Conservation (phyloP, 2,329 filamentous ascomycete species). For the Tricladium varicosporioides region DNA sequence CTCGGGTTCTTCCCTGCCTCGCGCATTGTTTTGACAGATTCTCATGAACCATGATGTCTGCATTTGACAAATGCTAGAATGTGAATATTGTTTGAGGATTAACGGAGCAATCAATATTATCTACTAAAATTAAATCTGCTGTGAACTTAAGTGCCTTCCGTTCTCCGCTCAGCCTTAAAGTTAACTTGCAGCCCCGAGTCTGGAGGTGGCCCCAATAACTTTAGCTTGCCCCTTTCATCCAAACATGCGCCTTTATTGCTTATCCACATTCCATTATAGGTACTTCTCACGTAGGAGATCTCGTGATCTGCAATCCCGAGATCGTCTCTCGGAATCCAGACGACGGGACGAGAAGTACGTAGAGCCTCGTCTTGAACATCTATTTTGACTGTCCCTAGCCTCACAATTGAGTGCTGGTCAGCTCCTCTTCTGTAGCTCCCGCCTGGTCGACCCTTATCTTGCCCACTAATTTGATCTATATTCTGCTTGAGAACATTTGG, state of each 20-base stretch:
- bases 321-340: slow-evolving; percentile 91
- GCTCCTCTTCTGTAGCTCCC: not conserved
- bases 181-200: not conserved
- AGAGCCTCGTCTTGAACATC: slow-evolving; percentile 67
- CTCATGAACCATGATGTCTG: too few species aligned
- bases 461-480: not conserved
- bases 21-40: too few species aligned
- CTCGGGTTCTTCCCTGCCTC: too few species aligned
- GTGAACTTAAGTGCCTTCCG: too few species aligned
- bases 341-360: slow-evolving; percentile 55
- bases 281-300: slow-evolving; percentile 58
- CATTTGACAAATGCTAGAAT: too few species aligned
- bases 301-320: slow-evolving; percentile 88
- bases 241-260: slow-evolving; percentile 87
- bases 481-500: slow-evolving; percentile 44
- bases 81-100: too few species aligned
- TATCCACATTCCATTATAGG: slow-evolving; percentile 65
- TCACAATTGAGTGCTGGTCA: not conserved
- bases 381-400: slow-evolving; percentile 36
- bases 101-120: too few species aligned
- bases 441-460: not conserved
- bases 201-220: slow-evolving; percentile 32
- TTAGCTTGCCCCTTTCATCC: slow-evolving; percentile 63
- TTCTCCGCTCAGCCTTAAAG: not conserved
- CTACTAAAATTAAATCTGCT: too few species aligned